phyloP scores from a whole-genome alignment of 1,139 yeast genomes.

The Lodderomyces elongisporus region DNA sequence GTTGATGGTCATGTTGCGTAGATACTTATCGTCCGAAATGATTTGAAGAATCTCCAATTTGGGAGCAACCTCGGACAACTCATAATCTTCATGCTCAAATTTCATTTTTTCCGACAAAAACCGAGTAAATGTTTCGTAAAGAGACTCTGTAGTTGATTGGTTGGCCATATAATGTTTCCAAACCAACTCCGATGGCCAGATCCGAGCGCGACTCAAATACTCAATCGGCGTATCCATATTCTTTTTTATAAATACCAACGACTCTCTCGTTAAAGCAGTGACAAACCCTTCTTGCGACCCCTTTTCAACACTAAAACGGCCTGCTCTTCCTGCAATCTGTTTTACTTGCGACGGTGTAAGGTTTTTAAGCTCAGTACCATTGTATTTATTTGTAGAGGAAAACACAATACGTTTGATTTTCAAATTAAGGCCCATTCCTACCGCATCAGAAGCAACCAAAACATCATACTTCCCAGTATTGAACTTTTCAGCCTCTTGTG shows the following conservation, averaged over 20 bases:
- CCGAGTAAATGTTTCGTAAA: slow-evolving; percentile 40
- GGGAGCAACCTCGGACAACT: slow-evolving; percentile 42
- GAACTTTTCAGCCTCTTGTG: slow-evolving; percentile 75
- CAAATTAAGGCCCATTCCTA: slow-evolving; percentile 94
- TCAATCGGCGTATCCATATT: slow-evolving; percentile 45
- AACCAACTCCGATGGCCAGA: slow-evolving; percentile 68
- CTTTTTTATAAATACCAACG: slow-evolving; percentile 38
- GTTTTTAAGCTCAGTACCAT: slow-evolving; percentile 50
- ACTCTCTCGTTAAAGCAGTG: slow-evolving; percentile 45
- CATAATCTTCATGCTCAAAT: slow-evolving; percentile 26
- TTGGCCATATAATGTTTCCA: slow-evolving; percentile 56
- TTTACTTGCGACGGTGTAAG: slow-evolving; percentile 66
- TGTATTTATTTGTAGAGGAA: slow-evolving; percentile 60
- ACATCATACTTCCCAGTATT: slow-evolving; percentile 73
- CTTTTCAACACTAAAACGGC: slow-evolving; percentile 50
- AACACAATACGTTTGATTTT: slow-evolving; percentile 78
- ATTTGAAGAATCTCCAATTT: slow-evolving; percentile 41
- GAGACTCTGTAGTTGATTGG: slow-evolving; percentile 42
- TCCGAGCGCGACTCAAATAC: slow-evolving; percentile 48
- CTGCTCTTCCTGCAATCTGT: slow-evolving; percentile 97
- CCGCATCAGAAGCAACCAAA: slow-evolving; percentile 91
- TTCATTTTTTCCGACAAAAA: slow-evolving; percentile 37
- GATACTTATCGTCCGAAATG: slow-evolving; percentile 32
- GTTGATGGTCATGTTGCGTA: slow-evolving; percentile 26
- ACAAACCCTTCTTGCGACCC: slow-evolving; percentile 56